Percentiles rank a stretch among this genome's conserved stretches.
phyloP scores from a whole-genome alignment of 192 early-diverging fungal genomes.

The Coemansia sp. region DNA sequence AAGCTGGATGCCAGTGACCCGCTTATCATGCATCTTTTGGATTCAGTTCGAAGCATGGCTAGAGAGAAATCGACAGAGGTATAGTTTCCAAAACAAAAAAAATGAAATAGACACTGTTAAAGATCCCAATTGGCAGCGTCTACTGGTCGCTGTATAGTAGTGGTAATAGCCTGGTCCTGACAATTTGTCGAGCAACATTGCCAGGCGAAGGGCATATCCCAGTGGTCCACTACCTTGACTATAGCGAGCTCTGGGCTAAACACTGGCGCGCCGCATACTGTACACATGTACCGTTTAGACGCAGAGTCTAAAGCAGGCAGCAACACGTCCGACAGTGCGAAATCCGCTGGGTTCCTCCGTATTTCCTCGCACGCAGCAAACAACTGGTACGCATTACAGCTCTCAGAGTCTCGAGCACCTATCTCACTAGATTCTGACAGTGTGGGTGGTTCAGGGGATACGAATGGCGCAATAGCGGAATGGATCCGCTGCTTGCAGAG shows the following conservation, averaged over 20 bases:
- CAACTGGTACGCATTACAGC: background rate
- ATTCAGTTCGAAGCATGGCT: constrained; percentile 25
- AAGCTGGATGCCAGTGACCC: constrained; percentile 24
- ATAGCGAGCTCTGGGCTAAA: constrained; percentile 23
- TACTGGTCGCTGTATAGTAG: background rate
- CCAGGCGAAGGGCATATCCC: constrained; percentile 39
- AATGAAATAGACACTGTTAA: background rate
- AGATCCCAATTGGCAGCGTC: constrained; percentile 3
- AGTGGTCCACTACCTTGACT: constrained; percentile 5
- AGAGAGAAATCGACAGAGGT: constrained; percentile 29
- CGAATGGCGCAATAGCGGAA: constrained; percentile 1
- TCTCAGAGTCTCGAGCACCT: background rate
- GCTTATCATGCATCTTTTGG: constrained; percentile 35
- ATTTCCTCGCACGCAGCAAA: constrained; percentile 29
- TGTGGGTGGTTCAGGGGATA: background rate
- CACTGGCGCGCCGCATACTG: constrained; percentile 30
- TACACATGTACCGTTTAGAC: constrained; percentile 15
- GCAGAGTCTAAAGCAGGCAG: constrained; percentile 15
- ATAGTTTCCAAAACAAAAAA: background rate
- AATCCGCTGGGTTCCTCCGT: constrained; percentile 25
- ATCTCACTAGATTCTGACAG: background rate
- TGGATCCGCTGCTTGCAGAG: constrained; percentile 24
- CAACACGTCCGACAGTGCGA: constrained; percentile 19
- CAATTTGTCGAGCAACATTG: constrained; percentile 49
- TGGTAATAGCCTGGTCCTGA: constrained; percentile 12